Base-by-base conservation (phyloP, 306 rosid genomes). In the Cicer judaicum region DNA sequence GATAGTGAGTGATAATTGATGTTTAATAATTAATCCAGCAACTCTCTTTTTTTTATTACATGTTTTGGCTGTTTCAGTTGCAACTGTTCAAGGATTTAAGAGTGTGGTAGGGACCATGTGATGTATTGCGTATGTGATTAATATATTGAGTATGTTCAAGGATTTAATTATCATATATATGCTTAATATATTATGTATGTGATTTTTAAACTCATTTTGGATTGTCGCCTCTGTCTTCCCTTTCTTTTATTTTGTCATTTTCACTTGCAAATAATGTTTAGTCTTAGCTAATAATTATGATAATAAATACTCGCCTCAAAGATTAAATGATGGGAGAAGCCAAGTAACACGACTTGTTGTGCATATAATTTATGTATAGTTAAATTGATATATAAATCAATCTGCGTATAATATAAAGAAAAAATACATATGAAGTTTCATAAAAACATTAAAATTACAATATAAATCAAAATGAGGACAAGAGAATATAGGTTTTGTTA, bases 91-190 rank as follows among this genome's bases (percentile, higher is more conserved):
- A 38, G 69, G 68, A 72, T 71, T 72, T 38, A 70, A 80, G 71
- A 79, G 76, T 50, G 52, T 42, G 50, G 82, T 80, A 72, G 85
- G 85, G 86, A 68, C 89, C 80, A 79, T 73, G 6, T 21, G 41
- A 57, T 79, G 65, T 82, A 59, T 81, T 85, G 76, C 70, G 62
- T 29, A 24, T 34, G 44, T 80, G 74, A 65, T 68, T 78, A 64
- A 64, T 50, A 60, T 67, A 59, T 46, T 70, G 0, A 61, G 9
- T 47, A 39, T 60, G 9, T 49, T 21, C 3, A 29, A 29, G 34
- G 34, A 29, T 29, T 29, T 29, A 29, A 29, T 29, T 29, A 29
- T 29, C 34, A 29, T 29, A 29, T 29, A 24, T 34, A 49, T 80
- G 74, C 70, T 68, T 78, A 64, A 64, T 50, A 60, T 67, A 59